These are phyloP conservation scores for Candida morakotiae DNA, from an alignment of 805 yeast genomes.

Conservation along the genomic window DNA sequence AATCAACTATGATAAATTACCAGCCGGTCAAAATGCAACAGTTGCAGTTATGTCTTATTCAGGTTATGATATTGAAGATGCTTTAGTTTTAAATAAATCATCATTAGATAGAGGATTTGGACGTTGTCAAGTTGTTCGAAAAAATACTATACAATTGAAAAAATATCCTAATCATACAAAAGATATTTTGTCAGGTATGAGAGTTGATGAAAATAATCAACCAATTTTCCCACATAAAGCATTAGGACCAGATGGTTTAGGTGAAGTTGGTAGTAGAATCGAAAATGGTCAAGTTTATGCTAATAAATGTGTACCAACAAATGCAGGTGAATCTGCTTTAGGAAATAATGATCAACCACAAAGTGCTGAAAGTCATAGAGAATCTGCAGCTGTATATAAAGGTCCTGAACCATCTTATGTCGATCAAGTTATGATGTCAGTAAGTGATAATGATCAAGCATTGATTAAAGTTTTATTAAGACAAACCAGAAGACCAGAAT, in stretches of 20 bases:
- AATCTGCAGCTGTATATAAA: conserved; percentile 85
- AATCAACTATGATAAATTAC: conserved; percentile 91
- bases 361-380: conserved; percentile 65
- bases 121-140: conserved; percentile 91
- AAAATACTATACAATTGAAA: conserved; percentile 84
- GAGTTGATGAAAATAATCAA: conserved; percentile 74
- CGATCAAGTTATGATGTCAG: conserved; percentile 97
- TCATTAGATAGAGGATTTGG: conserved; percentile 97
- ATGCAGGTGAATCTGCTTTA: conserved; percentile 66
- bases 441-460: conserved; percentile 92
- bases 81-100: conserved; percentile 87
- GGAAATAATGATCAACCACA: conserved; percentile 27
- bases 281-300: conserved; percentile 92
- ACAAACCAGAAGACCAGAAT: conserved; percentile 95
- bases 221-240: conserved; percentile 86
- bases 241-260: conserved; percentile 91
- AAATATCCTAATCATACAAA: conserved; percentile 91
- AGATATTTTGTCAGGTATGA: conserved; percentile 88
- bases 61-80: conserved; percentile 99
- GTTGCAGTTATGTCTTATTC: conserved; percentile 99
- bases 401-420: conserved; percentile 95
- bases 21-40: conserved; percentile 98
- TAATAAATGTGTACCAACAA: conserved; percentile 88
- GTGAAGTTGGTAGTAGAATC: conserved; percentile 89
- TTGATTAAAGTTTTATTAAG: conserved; percentile 86